Evolutionary conservation across 2,329 filamentous ascomycete genomes (phyloP), one percentile per base, ranked within the genome.

Genomic region (Neoarthrinium moseri): DNA sequence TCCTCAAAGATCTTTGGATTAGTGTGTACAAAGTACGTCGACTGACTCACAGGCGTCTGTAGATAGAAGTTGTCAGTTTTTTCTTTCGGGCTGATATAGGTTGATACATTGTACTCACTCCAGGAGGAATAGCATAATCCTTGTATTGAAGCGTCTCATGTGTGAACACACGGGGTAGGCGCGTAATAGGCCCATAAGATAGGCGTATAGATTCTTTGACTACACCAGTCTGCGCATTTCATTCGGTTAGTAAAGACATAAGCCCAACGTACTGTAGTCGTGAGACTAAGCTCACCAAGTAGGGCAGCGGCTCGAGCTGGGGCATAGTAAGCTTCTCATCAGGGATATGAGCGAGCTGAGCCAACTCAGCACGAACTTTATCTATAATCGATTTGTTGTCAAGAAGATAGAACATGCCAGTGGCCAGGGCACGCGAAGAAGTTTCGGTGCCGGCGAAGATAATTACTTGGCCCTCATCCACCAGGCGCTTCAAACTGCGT

Each of bases 401-500:
- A n/a, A 43, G 23, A n/a, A 43, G 18, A 27, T 43, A 21, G 27
- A 3, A 43, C 29, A 34, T 33, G 18, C 20, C 20, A 3, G 33
- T 17, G 2, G 15, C 33, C 8, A 43, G 29, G 26, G 26, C 23
- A 13, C 29, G 18, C 26, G 40, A 17, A 17, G 40, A 33, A 2
- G 40, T 43, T 23, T 43, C 40, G 4, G 40, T 43, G 40, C 40
- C 40, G 17, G 40, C 40, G 13, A 34, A 23, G 12, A 43, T 22
- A n/a, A 43, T 33, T 3, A 21, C 23, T 3, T 15, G n/a, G 18
- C 40, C 40, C 33, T 43, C 40, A 21, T 43, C 40, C 12, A 15
- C 40, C 1, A 43, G 40, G 21, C 40, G 40, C 4, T 15, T 18
- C 18, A 34, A 18, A 2, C 26, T 33, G 7, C 29, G 18, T 21